These are phyloP conservation scores for Saccharomyces pastorianus DNA, from an alignment of 1,139 yeast genomes.

Conservation along the genomic window DNA sequence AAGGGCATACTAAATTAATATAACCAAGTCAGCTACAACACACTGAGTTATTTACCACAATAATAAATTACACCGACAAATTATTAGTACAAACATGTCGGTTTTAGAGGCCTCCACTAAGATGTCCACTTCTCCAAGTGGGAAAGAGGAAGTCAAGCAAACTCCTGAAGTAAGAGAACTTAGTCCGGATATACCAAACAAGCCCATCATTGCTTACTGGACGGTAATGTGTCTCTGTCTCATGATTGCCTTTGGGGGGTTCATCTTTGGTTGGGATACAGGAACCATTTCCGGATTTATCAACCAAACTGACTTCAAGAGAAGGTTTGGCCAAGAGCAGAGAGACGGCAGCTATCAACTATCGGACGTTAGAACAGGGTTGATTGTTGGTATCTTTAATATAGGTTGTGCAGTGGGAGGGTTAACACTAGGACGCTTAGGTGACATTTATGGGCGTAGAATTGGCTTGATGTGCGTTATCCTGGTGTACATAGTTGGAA, in stretches of 20 bases:
- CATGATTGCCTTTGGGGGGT: constrained; percentile 56
- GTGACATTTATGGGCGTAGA: too few relatives aligned
- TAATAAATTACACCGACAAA: background rate
- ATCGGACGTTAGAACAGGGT: too few relatives aligned
- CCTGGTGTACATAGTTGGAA: too few relatives aligned
- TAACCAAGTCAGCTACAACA: background rate
- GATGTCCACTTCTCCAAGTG: background rate
- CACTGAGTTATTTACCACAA: background rate
- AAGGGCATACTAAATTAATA: background rate
- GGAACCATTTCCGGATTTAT: constrained; percentile 48
- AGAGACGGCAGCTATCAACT: too few relatives aligned
- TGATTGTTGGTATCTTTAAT: too few relatives aligned
- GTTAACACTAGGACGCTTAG: too few relatives aligned
- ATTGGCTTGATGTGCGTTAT: too few relatives aligned
- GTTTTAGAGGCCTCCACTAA: background rate
- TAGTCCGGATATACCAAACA: constrained; percentile 29
- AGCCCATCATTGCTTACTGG: constrained; percentile 39
- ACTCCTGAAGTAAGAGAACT: background rate
- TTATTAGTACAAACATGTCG: background rate
- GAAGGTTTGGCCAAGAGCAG: too few relatives aligned
- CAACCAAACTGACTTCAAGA: too few relatives aligned
- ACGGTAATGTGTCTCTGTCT: constrained; percentile 24
- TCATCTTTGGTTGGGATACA: constrained; percentile 64
- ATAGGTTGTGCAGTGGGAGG: too few relatives aligned
- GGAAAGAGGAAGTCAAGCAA: background rate